Evolutionary conservation across 2,329 filamentous ascomycete species (phyloP), one percentile per base, ranked within the genome.

Genomic region (Sclerotinia nivalis): DNA sequence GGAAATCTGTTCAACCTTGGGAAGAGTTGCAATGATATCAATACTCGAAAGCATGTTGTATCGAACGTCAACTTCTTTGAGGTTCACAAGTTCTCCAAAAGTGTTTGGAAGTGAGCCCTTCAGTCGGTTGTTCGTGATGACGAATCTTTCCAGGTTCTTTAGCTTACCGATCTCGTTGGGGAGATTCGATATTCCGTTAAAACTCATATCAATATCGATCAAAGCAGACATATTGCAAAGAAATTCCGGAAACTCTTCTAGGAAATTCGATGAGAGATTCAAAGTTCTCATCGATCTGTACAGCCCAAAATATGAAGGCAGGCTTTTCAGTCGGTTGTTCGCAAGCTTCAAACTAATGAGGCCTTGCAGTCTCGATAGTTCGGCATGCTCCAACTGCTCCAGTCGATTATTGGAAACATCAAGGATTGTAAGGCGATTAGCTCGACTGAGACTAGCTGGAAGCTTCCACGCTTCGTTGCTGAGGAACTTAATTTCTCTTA

Each of bases 351-450:
- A 86, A 80, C 95, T 97, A 70, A 97, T 86, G 50, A 99, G 83
- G 31, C 91, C 90, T 28, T 86, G 86, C 20, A 98, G 82, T 67
- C 87, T 88, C 73, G 93, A 86, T 52, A 99, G 85, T 70, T 96
- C 91, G 5, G 93, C 93, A 75, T 95, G 89, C 67, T 97, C 93
- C 54, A 99, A 83, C 73, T 95, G 88, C 76, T 97, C 93, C 31
- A 99, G 81, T 70, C 92, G 87, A 78, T 99, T 99, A 80, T 98
- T 98, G 2, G 95, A 97, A 5, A 97, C 90, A 78, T 99, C 96
- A 72, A 99, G 85, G 77, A 93, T 94, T 0, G 93, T 97, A 75
- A 99, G 84, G 72, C 89, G 89, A 73, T 84, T 89, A 37, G 96
- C 95, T 75, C 94, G 85, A 73, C 91, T 89, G 67, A 99, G 85